Evolutionary conservation across 1,139 yeast genomes (phyloP).

Genomic region (Ogataea hybrid): DNA sequence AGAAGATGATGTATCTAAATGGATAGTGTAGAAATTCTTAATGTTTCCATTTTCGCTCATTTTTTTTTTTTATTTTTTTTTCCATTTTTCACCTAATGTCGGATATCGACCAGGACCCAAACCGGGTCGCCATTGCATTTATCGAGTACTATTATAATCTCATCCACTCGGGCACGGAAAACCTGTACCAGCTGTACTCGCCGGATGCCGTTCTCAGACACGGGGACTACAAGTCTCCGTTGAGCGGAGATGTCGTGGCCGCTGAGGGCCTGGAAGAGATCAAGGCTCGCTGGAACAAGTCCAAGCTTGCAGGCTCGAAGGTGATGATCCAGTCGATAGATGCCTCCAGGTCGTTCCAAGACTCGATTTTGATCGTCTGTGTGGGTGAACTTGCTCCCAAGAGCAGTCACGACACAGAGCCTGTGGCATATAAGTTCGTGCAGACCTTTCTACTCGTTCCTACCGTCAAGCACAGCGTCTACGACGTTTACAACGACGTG

Average conservation of each 20-base stretch:
- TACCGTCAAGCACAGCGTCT: constrained; percentile 46
- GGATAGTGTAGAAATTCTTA: neutral
- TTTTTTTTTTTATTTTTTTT: neutral
- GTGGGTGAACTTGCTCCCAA: constrained; percentile 61
- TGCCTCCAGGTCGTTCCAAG: constrained; percentile 50
- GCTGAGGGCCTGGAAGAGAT: constrained; percentile 37
- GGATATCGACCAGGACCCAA: constrained; percentile 29
- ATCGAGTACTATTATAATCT: constrained; percentile 45
- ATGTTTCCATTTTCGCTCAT: neutral
- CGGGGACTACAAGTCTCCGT: constrained; percentile 34
- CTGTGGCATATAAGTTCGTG: constrained; percentile 54
- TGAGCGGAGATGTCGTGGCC: constrained; percentile 29
- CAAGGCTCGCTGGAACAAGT: constrained; percentile 37
- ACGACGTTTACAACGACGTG: constrained; percentile 66
- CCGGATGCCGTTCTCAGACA: constrained; percentile 45
- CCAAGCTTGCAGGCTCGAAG: constrained; percentile 46
- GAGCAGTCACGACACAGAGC: constrained; percentile 30
- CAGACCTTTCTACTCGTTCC: constrained; percentile 66
- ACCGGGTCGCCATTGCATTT: constrained; percentile 46
- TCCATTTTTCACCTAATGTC: constrained; percentile 10
- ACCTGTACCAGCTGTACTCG: constrained; percentile 41
- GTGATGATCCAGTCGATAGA: constrained; percentile 63
- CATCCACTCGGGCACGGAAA: constrained; percentile 40
- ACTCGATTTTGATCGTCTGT: constrained; percentile 57
- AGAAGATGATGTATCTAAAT: constrained; percentile 7